phyloP scores from a whole-genome alignment of 768 basidiomycete genomes.

The Serendipita sp. region DNA sequence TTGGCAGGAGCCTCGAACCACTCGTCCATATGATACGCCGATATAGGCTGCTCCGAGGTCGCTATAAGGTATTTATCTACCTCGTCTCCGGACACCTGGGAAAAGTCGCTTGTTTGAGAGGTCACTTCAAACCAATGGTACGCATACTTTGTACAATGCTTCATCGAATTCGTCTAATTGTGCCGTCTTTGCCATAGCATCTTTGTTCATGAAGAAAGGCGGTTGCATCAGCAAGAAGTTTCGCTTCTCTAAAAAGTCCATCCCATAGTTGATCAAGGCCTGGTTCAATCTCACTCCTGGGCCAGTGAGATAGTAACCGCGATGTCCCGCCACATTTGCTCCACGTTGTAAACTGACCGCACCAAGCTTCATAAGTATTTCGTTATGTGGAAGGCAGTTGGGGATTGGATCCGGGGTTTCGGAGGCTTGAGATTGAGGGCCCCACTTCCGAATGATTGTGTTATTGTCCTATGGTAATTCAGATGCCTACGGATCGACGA shows the following conservation, averaged over 20 bases:
- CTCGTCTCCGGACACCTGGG: constrained; percentile 66
- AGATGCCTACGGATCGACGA: not conserved
- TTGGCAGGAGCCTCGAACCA: constrained; percentile 90
- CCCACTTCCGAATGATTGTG: constrained; percentile 61
- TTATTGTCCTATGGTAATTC: constrained; percentile 65
- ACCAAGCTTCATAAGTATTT: constrained; percentile 82
- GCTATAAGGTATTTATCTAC: constrained; percentile 99
- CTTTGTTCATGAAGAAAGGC: constrained; percentile 98
- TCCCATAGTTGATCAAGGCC: constrained; percentile 83
- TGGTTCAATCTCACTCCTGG: constrained; percentile 97
- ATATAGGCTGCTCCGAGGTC: constrained; percentile 97
- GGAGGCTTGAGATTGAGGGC: constrained; percentile 58
- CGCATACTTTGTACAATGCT: constrained; percentile 78
- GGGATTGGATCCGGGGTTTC: constrained; percentile 48
- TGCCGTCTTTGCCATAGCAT: constrained; percentile 93
- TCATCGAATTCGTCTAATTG: constrained; percentile 98
- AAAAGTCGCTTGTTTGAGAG: not conserved
- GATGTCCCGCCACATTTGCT: constrained; percentile 83
- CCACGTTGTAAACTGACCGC: constrained; percentile 95
- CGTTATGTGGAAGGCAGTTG: constrained; percentile 91
- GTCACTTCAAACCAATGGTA: not conserved
- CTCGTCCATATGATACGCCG: constrained; percentile 86
- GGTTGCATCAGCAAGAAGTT: constrained; percentile 91
- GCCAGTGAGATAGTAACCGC: constrained; percentile 90
- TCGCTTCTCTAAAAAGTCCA: constrained; percentile 72